These are phyloP conservation scores for Solanum etuberosum DNA, from an alignment of 257 asterid species.

Conservation along the genomic window DNA sequence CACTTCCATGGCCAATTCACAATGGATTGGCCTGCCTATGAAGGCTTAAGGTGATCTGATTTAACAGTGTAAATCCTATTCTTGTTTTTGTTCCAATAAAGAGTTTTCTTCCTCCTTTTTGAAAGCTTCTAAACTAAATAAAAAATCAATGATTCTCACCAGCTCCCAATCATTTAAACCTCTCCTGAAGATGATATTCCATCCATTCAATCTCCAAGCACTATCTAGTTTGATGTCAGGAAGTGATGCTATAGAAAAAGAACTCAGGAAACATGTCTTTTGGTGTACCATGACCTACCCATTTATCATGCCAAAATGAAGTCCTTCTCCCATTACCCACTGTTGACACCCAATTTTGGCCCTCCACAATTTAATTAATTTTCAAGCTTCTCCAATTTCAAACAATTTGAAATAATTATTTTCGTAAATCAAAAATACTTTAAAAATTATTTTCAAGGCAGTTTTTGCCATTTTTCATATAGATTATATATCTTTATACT, in stretches of 20 bases:
- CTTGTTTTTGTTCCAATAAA: background rate
- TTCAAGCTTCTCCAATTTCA: no score
- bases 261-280: background rate
- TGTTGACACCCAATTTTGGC: no score
- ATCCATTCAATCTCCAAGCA: background rate
- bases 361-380: no score
- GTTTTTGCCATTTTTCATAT: no score
- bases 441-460: no score
- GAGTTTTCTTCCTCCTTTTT: background rate
- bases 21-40: background rate
- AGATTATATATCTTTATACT: no score
- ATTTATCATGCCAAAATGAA: background rate
- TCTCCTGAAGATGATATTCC: background rate
- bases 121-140: background rate
- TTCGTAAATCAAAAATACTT: no score
- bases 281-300: background rate
- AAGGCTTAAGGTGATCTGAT: background rate
- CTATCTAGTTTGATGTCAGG: background rate
- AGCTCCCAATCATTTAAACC: background rate
- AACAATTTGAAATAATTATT: no score
- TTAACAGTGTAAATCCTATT: background rate
- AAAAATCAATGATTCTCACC: background rate
- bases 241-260: background rate
- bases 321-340: background rate
- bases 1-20: background rate